Evolutionary conservation across 306 rosid species (phyloP), one percentile per base, ranked within the genome.

Genomic region (Argentina anserina): DNA sequence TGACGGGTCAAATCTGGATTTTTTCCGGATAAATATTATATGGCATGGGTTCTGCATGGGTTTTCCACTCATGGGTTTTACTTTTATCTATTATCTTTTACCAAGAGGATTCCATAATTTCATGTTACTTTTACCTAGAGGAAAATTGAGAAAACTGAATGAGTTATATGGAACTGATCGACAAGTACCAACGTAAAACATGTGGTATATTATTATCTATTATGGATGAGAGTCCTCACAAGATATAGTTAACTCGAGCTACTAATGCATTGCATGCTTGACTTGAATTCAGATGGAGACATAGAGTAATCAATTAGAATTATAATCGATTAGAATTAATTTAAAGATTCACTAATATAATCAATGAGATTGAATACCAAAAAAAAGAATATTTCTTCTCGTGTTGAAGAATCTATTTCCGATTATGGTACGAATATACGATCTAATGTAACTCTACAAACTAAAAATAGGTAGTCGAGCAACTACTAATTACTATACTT

Each of bases 1-100:
- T 31, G 60, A 68, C 42, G 29, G 59, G 60, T 68, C 42, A 46
- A 68, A 46, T 39, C 72, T 68, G 41, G 20, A 43, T 33, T 25
- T 18, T 59, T 33, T 34, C 56, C 26, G 71, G 40, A 43, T 46
- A n/a, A n/a, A 11, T 67, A 7, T 31, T 67, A 15, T 17, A 47
- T 10, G 40, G 60, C 59, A 46, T 68, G 72, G 59, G 18, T 63
- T 36, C 15, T 23, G 69, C 50, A 37, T 23, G 70, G 69, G 29
- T 29, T 28, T 49, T 46, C 42, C 39, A 67, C 8, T 9, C 10
- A 46, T 28, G 55, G 59, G 9, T 68, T 67, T 28, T 31, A 5
- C 26, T n/a, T n/a, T n/a, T n/a, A n/a, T n/a, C n/a, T n/a, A n/a
- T n/a, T n/a, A n/a, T n/a, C 62, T 56, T 56, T 56, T 56, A 13